A percentile compares a stretch with the other conserved stretches of the same genome.
Evolutionary conservation across 2,329 filamentous ascomycete genomes (phyloP).

Genomic region (Biscogniauxia mediterranea): DNA sequence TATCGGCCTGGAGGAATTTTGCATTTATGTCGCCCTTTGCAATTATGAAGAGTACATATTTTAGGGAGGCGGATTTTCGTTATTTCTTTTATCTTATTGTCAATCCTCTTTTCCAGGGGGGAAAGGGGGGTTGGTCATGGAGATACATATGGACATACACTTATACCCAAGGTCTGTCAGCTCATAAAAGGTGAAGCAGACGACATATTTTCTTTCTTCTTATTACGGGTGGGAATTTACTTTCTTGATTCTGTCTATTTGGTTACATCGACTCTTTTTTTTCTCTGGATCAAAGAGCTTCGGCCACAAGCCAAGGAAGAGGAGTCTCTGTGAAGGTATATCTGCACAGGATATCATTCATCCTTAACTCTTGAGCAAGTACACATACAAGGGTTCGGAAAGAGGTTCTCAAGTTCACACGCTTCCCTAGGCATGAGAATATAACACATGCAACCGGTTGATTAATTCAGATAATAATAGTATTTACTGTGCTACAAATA

Average conservation of each 20-base stretch:
- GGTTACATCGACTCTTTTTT: too few species aligned
- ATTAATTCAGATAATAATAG: too few species aligned
- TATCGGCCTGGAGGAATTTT: neutral
- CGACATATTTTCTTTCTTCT: neutral
- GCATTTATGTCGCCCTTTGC: neutral
- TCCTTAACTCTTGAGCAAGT: too few species aligned
- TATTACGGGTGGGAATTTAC: neutral
- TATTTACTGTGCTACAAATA: too few species aligned
- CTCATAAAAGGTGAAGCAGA: neutral
- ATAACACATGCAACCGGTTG: too few species aligned
- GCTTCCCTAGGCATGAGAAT: too few species aligned
- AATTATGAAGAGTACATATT: neutral
- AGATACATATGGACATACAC: neutral
- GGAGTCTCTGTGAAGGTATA: too few species aligned
- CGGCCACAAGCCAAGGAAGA: too few species aligned
- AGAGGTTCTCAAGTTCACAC: too few species aligned
- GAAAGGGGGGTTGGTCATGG: neutral
- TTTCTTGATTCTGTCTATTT: neutral
- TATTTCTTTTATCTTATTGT: neutral
- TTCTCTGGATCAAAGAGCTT: too few species aligned
- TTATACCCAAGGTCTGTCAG: neutral
- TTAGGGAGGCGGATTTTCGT: neutral
- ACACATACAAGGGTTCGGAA: too few species aligned
- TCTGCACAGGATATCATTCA: too few species aligned
- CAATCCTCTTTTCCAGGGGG: neutral